phyloP scores from a whole-genome alignment of 2,329 filamentous ascomycete species.

The Fusarium napiforme region DNA sequence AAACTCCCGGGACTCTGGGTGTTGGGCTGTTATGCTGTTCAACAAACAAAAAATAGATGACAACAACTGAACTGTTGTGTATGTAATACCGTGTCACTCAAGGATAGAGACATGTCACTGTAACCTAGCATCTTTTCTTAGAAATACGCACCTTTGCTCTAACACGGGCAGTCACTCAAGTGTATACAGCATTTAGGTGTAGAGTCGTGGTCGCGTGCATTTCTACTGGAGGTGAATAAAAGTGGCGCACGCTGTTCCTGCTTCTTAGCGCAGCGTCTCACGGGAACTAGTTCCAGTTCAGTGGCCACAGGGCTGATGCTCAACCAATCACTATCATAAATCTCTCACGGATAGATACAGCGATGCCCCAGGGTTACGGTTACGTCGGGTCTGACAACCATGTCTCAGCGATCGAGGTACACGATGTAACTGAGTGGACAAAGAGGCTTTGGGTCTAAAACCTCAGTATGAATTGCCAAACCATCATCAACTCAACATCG shows the following conservation, averaged over 20 bases:
- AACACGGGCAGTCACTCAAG: too few relatives aligned
- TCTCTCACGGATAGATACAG: background rate
- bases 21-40: background rate
- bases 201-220: background rate
- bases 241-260: constrained; percentile 22
- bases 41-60: background rate
- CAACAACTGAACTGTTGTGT: background rate
- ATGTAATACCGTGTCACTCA: background rate
- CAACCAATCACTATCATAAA: constrained; percentile 22
- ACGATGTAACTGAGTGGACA: constrained; percentile 14
- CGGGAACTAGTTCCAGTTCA: constrained; percentile 15
- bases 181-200: background rate
- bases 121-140: background rate
- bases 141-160: background rate
- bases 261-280: constrained; percentile 25
- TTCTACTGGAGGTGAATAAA: background rate
- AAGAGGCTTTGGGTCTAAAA: background rate
- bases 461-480: background rate
- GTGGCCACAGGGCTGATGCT: constrained; percentile 11
- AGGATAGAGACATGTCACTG: background rate
- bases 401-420: background rate
- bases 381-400: background rate
- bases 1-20: background rate
- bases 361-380: background rate
- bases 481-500: background rate